Evolutionary conservation across 179 eudicot genomes (phyloP).

Genomic region (Beta macrorhiza): DNA sequence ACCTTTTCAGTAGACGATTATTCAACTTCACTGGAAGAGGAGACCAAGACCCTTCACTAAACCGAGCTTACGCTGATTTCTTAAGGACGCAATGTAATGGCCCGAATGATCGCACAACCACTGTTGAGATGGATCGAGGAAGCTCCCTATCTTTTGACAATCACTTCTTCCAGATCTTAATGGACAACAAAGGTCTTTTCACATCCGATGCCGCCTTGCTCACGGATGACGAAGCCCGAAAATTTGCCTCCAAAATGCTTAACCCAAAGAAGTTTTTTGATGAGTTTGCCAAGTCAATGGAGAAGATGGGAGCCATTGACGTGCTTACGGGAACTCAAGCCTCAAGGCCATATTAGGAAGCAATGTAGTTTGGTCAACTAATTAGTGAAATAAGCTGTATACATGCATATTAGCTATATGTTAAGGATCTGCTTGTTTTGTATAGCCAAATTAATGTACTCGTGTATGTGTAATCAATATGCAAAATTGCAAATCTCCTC

Average conservation of each 20-base stretch:
- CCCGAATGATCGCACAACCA: conserved; percentile 17
- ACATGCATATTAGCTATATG: too few relatives aligned
- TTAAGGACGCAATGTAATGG: neutral
- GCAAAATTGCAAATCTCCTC: too few relatives aligned
- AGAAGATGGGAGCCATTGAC: conserved; percentile 26
- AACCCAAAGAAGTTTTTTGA: conserved; percentile 6
- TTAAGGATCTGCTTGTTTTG: too few relatives aligned
- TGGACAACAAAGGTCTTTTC: conserved; percentile 23
- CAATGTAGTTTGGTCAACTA: conserved; percentile 25
- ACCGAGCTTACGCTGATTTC: too few relatives aligned
- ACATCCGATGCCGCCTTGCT: conserved; percentile 30
- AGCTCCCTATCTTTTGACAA: conserved; percentile 23
- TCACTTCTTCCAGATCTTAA: conserved; percentile 14
- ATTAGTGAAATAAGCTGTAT: neutral
- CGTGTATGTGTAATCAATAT: too few relatives aligned
- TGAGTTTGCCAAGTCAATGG: conserved; percentile 29
- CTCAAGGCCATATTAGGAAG: conserved; percentile 29
- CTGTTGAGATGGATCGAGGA: conserved; percentile 26
- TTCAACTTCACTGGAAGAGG: too few relatives aligned
- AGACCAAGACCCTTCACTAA: too few relatives aligned
- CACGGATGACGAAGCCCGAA: neutral
- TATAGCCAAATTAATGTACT: too few relatives aligned
- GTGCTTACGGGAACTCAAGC: conserved; percentile 29
- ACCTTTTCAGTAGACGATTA: too few relatives aligned
- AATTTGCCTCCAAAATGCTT: neutral